Conservation (phyloP, 2,329 filamentous ascomycete genomes). For the Aspergillus chevalieri region DNA sequence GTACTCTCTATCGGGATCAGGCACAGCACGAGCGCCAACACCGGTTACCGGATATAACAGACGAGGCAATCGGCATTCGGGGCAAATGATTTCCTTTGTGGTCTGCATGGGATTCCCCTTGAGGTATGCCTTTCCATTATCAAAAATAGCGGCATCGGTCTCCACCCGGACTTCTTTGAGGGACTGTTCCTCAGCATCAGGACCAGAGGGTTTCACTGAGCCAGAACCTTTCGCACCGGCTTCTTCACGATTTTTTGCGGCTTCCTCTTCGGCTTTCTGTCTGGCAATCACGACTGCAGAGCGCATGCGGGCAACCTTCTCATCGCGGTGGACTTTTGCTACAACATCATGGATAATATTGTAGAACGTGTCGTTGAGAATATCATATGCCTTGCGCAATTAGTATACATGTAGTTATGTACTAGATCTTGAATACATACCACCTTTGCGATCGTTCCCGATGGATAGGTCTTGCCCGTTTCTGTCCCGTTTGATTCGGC, state of each 20-base stretch:
- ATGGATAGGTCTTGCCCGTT: slow-evolving; percentile 23
- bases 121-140: slow-evolving; percentile 48
- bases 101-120: slow-evolving; percentile 55
- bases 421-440: slow-evolving; percentile 19
- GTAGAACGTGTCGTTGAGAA: slow-evolving; percentile 54
- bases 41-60: slow-evolving; percentile 53
- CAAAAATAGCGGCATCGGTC: slow-evolving; percentile 48
- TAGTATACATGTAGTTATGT: slow-evolving; percentile 4
- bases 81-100: slow-evolving; percentile 54
- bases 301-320: slow-evolving; percentile 56
- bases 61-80: slow-evolving; percentile 55
- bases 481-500: slow-evolving; percentile 25
- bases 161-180: slow-evolving; percentile 36
- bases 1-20: slow-evolving; percentile 50
- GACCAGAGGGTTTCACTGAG: slow-evolving; percentile 25
- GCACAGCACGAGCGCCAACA: slow-evolving; percentile 42
- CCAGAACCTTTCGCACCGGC: slow-evolving; percentile 26
- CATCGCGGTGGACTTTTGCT: slow-evolving; percentile 53
- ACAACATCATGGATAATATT: slow-evolving; percentile 57
- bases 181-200: slow-evolving; percentile 26
- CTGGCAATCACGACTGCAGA: slow-evolving; percentile 41
- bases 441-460: slow-evolving; percentile 37
- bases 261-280: slow-evolving; percentile 40
- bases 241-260: slow-evolving; percentile 24
- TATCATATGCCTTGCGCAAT: slow-evolving; percentile 34